Evolutionary conservation across 202 grass and related monocot species (phyloP), one percentile per base, ranked within the genome.

Genomic region (Zizania palustris): DNA sequence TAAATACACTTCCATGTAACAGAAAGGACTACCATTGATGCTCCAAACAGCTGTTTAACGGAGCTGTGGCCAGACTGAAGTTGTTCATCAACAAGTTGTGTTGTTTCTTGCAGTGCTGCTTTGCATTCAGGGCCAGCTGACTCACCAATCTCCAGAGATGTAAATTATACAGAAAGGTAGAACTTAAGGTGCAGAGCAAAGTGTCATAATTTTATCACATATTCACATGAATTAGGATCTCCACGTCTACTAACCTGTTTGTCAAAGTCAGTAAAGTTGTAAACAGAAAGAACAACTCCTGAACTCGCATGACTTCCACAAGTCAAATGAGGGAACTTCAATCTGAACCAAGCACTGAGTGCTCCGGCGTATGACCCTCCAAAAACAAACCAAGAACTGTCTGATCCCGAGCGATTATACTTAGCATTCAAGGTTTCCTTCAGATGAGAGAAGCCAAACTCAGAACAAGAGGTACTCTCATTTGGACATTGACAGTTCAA

Each of bases 121-220:
- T 98, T 98, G 74, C 95, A 98, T 88, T 94, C 91, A 67, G 87
- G 60, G 72, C 95, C 95, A 88, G 95, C 95, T 55, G 95, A 98
- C 13, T 81, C 87, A 68, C 95, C 91, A 84, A 98, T 77, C 95
- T 98, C 15, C 71, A 92, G 3, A 73, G 54, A 64, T 34, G 18
- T 42, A 65, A 46, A 58, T 74, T 54, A 72, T 63, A 67, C 0
- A 82, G 9, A 81, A 39, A 73, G 44, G 44, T 56, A 56, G 6
- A 83, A 84, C 56, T 45, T 81, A 18, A 84, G 21, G 16, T 57
- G 54, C 42, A 73, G 15, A 16, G 10, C 18, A 58, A 50, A 63
- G 14, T 39, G 34, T 5, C 2, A 3, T 60, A 80, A 44, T 5
- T 41, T 75, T 13, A 85, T 72, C 6, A 21, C 38, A 55, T 63